Base-by-base conservation (phyloP, 23 red algal species). In the Gracilaria gracilis region DNA sequence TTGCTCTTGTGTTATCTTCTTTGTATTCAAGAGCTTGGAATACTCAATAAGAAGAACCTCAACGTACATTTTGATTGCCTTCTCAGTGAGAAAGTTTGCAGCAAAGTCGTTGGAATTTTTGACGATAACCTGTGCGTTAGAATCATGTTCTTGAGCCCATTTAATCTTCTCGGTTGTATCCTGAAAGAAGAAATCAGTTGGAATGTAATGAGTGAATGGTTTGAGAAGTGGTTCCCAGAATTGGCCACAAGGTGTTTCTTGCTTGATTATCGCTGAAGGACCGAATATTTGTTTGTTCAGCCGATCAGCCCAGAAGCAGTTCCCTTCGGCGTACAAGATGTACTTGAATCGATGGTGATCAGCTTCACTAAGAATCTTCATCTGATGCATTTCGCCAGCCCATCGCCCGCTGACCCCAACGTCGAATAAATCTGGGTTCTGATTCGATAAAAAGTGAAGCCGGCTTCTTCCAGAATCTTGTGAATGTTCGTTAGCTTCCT, bases 251-350 rank as follows among this genome's bases (percentile, higher is more conserved):
- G 94, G 97, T 42, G 97, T 96, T 57, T 96, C 84, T 75, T 99
- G 97, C 79, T 99, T 96, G 58, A 99, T 82, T 39, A 96, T 80
- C 35, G 86, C 93, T 53, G 93, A 95, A 54, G 97, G 92, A 19
- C 91, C 94, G 72, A 96, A 95, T 55, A 99, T 24, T 71, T 99
- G 97, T 25, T 93, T 91, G 57, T 93, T 93, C 4, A 99, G 33
- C 6, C 97, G 91, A 89, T 99, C 97, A 50, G 97, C 97, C 97
- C 97, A 99, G 72, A 95, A 95, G 67, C 97, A 99, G 57, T 99
- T 99, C 37, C 97, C 97, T 73, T 99, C 97, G 19, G 97, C 97
- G 64, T 99, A 96, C 28, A 99, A 39, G 50, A 94, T 91, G 82
- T 99, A 99, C 59, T 96, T 96, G 72, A 75, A 96, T 35, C 79